phyloP scores from a whole-genome alignment of 257 asterid species.

The Eustoma russellianum region DNA sequence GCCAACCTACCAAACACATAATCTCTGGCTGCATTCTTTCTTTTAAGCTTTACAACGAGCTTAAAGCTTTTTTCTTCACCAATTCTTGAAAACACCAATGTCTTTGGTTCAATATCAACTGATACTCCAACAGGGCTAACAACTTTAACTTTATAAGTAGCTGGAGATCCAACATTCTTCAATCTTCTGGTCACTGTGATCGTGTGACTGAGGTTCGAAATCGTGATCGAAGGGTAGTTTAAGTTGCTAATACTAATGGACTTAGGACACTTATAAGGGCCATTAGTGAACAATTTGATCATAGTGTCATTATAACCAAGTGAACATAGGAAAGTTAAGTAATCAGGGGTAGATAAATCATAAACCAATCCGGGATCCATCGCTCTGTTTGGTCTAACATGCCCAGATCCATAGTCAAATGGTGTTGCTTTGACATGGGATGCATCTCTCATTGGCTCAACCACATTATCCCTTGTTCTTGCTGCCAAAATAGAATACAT shows the following conservation, averaged over 20 bases:
- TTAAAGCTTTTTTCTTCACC: constrained; percentile 22
- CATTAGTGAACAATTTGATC: constrained; percentile 25
- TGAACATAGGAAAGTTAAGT: constrained; percentile 57
- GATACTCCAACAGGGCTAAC: constrained; percentile 47
- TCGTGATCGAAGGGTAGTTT: constrained; percentile 85
- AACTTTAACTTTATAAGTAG: constrained; percentile 42
- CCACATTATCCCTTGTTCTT: constrained; percentile 47
- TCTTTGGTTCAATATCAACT: constrained; percentile 31
- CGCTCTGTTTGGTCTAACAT: constrained; percentile 77
- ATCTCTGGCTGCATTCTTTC: constrained; percentile 6
- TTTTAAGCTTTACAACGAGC: constrained; percentile 8
- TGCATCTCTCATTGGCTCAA: constrained; percentile 46
- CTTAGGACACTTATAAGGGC: constrained; percentile 32
- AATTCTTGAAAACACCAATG: constrained; percentile 25
- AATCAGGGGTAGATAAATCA: constrained; percentile 41
- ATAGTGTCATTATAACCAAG: constrained; percentile 42
- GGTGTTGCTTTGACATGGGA: constrained; percentile 52
- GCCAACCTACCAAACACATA: constrained; percentile 15
- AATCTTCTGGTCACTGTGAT: constrained; percentile 50
- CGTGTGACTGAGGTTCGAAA: constrained; percentile 42
- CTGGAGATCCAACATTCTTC: constrained; percentile 73
- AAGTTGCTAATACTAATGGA: constrained; percentile 37
- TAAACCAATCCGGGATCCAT: constrained; percentile 91
- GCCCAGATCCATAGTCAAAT: constrained; percentile 86
- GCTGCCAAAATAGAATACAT: constrained; percentile 30